A percentile compares a stretch with the other conserved stretches of the same genome.
Evolutionary conservation across 2,329 filamentous ascomycete species (phyloP).

Genomic region (Penicillium sp.): DNA sequence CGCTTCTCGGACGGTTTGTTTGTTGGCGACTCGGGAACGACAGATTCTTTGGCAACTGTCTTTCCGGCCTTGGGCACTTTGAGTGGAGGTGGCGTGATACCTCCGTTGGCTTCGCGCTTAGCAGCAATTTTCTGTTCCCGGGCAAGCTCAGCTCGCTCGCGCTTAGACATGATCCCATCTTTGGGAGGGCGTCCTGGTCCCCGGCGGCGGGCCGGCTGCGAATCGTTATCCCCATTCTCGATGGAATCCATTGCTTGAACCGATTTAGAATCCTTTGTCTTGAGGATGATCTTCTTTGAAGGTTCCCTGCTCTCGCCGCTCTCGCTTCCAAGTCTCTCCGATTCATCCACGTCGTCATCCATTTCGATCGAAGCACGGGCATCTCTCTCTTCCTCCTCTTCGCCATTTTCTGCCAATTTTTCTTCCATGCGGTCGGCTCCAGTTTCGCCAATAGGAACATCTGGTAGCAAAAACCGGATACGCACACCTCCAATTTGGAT

Average conservation of each 20-base stretch:
- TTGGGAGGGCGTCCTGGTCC: slow-evolving; percentile 65
- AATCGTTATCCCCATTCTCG: slow-evolving; percentile 33
- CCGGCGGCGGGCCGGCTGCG: slow-evolving; percentile 41
- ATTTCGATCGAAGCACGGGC: slow-evolving; percentile 38
- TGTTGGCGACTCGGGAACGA: slow-evolving; percentile 34
- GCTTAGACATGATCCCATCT: slow-evolving; percentile 65
- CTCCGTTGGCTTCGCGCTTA: slow-evolving; percentile 47
- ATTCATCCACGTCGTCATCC: slow-evolving; percentile 40
- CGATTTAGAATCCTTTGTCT: slow-evolving; percentile 29
- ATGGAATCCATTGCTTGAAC: slow-evolving; percentile 29
- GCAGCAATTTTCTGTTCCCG: slow-evolving; percentile 52
- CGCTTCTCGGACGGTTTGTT: slow-evolving; percentile 45
- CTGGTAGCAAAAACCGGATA: slow-evolving; percentile 56
- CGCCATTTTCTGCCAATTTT: slow-evolving; percentile 35
- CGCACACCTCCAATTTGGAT: slow-evolving; percentile 59
- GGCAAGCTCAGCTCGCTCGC: slow-evolving; percentile 55
- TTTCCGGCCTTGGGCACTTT: slow-evolving; percentile 34
- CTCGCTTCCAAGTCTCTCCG: slow-evolving; percentile 26
- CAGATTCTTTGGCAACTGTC: slow-evolving; percentile 31
- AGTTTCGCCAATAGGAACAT: slow-evolving; percentile 48
- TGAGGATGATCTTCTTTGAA: slow-evolving; percentile 30
- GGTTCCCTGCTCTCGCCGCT: slow-evolving; percentile 27
- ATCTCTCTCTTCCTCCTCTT: slow-evolving; percentile 31
- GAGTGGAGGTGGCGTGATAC: slow-evolving; percentile 41
- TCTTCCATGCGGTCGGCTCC: slow-evolving; percentile 48